phyloP scores from a whole-genome alignment of 805 yeast species.

The Isabelozyma gotoi region DNA sequence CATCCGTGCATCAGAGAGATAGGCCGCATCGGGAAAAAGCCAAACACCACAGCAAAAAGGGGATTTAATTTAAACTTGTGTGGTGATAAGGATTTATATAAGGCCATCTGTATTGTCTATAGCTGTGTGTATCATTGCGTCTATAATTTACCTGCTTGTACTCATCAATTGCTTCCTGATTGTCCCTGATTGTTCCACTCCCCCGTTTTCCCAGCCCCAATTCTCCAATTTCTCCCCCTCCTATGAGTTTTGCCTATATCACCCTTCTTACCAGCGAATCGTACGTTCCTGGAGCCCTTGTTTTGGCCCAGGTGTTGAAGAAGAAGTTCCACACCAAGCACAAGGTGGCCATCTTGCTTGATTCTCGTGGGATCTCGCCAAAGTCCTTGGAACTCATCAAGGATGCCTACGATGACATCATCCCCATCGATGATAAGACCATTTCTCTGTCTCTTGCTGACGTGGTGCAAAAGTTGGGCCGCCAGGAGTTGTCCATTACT shows the following conservation, averaged over 20 bases:
- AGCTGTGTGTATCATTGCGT: too few species aligned
- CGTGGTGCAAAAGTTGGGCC: constrained; percentile 19
- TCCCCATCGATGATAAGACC: constrained; percentile 17
- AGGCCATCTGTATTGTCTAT: too few species aligned
- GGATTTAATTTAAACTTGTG: neutral
- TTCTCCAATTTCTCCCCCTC: too few species aligned
- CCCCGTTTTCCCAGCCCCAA: too few species aligned
- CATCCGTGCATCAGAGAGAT: neutral
- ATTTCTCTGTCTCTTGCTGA: constrained; percentile 17
- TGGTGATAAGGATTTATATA: too few species aligned
- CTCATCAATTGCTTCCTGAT: too few species aligned
- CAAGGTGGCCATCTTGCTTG: constrained; percentile 19
- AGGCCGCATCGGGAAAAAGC: neutral
- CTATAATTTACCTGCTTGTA: too few species aligned
- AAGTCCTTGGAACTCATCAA: constrained; percentile 18
- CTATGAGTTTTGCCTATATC: constrained; percentile 17
- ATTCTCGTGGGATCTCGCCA: constrained; percentile 10
- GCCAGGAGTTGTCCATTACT: constrained; percentile 26
- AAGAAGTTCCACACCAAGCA: constrained; percentile 13
- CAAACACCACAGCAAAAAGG: neutral
- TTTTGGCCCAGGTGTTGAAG: constrained; percentile 20
- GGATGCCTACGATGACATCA: constrained; percentile 23
- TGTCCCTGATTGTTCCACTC: too few species aligned
- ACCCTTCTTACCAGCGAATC: constrained; percentile 27
- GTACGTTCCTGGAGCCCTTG: constrained; percentile 26